A percentile compares a stretch with the other conserved stretches of the same genome.
phyloP scores from a whole-genome alignment of 2,329 filamentous ascomycete genomes.

The Phaeophleospora eucalypticola region DNA sequence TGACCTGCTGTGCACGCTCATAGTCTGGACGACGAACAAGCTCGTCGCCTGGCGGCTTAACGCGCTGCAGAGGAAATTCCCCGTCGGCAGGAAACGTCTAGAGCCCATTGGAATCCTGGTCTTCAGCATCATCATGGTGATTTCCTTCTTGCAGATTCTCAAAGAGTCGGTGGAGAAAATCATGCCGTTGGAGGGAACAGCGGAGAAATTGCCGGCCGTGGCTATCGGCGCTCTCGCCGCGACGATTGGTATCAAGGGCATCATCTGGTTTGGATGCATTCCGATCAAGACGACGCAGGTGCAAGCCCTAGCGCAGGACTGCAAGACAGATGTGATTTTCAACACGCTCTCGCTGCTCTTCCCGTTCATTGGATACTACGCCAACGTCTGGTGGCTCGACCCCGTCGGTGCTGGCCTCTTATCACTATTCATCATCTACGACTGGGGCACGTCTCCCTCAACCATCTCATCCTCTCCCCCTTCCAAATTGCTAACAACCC shows the following conservation, averaged over 20 bases:
- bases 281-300: conserved; percentile 61
- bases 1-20: conserved; percentile 57
- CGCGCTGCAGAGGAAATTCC: conserved; percentile 52
- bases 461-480: neutral
- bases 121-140: conserved; percentile 61
- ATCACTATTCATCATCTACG: conserved; percentile 64
- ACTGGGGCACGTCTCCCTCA: conserved; percentile 52
- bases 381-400: conserved; percentile 64
- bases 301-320: conserved; percentile 60
- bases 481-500: neutral
- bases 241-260: conserved; percentile 57
- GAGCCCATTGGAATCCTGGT: conserved; percentile 61
- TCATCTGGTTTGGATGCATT: conserved; percentile 57
- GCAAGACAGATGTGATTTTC: conserved; percentile 62
- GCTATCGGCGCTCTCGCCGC: conserved; percentile 56
- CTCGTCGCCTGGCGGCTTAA: conserved; percentile 55
- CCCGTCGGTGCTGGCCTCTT: conserved; percentile 58
- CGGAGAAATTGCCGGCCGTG: conserved; percentile 49
- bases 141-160: conserved; percentile 59
- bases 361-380: conserved; percentile 56
- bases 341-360: conserved; percentile 61
- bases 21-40: conserved; percentile 58
- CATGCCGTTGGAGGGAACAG: conserved; percentile 46
- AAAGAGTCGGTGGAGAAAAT: conserved; percentile 58
- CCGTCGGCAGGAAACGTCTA: conserved; percentile 54